These are phyloP conservation scores for Oehlia diaphana DNA, from an alignment of 192 early-diverging fungal genomes.

Conservation along the genomic window DNA sequence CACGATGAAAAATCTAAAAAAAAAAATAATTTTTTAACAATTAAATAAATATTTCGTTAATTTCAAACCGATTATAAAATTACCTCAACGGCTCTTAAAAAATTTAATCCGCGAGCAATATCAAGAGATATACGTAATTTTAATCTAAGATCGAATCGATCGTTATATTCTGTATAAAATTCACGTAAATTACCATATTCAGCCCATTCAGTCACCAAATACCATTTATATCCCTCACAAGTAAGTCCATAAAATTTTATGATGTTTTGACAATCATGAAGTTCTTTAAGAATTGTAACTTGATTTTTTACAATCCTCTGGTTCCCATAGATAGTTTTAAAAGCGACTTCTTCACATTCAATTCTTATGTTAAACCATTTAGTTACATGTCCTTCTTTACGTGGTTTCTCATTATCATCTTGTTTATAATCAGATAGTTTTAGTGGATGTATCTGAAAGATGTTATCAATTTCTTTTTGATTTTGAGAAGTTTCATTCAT, in stretches of 20 bases:
- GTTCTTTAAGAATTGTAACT: slow-evolving; percentile 14
- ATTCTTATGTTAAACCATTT: not conserved
- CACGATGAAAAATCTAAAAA: slow-evolving; percentile 4
- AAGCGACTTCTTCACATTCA: not conserved
- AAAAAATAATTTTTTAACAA: too few relatives aligned
- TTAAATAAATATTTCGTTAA: too few relatives aligned
- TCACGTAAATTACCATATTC: slow-evolving; percentile 12
- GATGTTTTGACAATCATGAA: slow-evolving; percentile 1
- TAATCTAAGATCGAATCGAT: not conserved
- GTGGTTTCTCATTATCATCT: too few relatives aligned
- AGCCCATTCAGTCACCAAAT: slow-evolving; percentile 26
- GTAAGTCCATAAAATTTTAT: slow-evolving; percentile 18
- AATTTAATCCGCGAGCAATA: slow-evolving; percentile 23
- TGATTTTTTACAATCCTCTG: not conserved
- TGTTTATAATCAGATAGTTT: too few relatives aligned
- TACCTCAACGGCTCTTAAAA: not conserved
- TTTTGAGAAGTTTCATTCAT: too few relatives aligned
- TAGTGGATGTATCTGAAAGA: too few relatives aligned
- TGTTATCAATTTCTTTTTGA: too few relatives aligned
- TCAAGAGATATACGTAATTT: slow-evolving; percentile 4
- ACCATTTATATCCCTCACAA: not conserved
- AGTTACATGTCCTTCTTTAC: not conserved
- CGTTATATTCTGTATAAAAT: not conserved
- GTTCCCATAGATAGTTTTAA: not conserved
- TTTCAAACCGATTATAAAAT: too few relatives aligned